These are phyloP conservation scores for Rhododendron griersonianum DNA, from an alignment of 148 eudicot genomes.

Conservation along the genomic window DNA sequence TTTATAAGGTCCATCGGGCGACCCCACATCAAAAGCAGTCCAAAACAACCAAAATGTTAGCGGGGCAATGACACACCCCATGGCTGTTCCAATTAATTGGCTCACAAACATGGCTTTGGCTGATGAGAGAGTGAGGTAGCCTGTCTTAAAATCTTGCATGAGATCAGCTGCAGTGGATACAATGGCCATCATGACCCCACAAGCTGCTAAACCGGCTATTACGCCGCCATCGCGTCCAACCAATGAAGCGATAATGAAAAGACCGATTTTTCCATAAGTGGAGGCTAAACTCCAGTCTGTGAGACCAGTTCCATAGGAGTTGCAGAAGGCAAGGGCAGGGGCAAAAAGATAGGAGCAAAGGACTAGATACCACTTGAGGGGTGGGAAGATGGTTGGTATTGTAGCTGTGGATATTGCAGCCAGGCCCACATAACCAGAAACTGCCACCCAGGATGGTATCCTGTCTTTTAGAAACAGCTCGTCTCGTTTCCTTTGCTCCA, in stretches of 20 bases:
- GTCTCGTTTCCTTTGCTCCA: slow-evolving; percentile 56
- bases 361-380: slow-evolving; percentile 67
- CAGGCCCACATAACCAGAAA: slow-evolving; percentile 58
- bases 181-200: slow-evolving; percentile 72
- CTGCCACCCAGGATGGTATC: slow-evolving; percentile 68
- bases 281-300: slow-evolving; percentile 72
- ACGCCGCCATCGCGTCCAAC: slow-evolving; percentile 66
- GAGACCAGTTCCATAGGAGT: slow-evolving; percentile 72
- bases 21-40: slow-evolving; percentile 66
- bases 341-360: slow-evolving; percentile 62
- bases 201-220: slow-evolving; percentile 62
- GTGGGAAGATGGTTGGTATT: slow-evolving; percentile 56
- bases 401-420: slow-evolving; percentile 58
- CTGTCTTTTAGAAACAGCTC: slow-evolving; percentile 48
- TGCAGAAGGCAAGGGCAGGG: slow-evolving; percentile 80
- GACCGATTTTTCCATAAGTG: slow-evolving; percentile 64
- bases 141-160: slow-evolving; percentile 81
- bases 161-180: slow-evolving; percentile 72
- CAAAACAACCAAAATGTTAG: slow-evolving; percentile 69
- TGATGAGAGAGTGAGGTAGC: slow-evolving; percentile 61
- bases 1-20: slow-evolving; percentile 60
- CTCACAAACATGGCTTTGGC: slow-evolving; percentile 71
- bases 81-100: slow-evolving; percentile 63
- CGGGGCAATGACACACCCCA: slow-evolving; percentile 72
- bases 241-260: slow-evolving; percentile 56